Conservation (phyloP, 192 early-diverging fungal species). For the Endogone sp. region DNA sequence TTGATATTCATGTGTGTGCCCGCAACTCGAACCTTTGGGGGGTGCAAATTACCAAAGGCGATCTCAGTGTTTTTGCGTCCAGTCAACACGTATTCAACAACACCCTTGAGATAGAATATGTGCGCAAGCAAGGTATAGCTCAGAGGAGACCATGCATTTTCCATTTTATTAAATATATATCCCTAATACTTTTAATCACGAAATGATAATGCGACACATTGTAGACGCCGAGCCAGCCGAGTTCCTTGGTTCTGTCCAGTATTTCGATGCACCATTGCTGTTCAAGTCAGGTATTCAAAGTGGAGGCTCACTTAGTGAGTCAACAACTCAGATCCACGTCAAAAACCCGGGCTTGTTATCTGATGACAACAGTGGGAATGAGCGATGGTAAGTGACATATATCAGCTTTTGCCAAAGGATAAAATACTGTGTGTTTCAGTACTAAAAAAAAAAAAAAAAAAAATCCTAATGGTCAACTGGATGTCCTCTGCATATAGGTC, state of each 20-base stretch:
- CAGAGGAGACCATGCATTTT: no score
- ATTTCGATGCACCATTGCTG: conserved; percentile 25
- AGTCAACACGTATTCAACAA: conserved; percentile 16
- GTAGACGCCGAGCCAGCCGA: conserved; percentile 10
- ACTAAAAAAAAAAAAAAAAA: no score
- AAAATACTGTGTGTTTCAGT: no score
- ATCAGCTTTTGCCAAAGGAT: neutral
- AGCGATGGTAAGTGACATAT: conserved; percentile 34
- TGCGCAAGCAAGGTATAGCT: neutral
- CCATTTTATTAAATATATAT: no score
- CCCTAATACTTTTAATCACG: no score
- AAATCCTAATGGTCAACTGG: no score
- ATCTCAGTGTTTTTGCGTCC: conserved; percentile 64
- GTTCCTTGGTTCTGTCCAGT: conserved; percentile 29
- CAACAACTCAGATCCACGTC: conserved; percentile 27
- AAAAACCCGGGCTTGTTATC: conserved; percentile 20
- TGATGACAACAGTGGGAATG: conserved; percentile 27
- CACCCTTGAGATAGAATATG: neutral
- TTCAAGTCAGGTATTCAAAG: conserved; percentile 5
- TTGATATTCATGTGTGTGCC: conserved; percentile 55
- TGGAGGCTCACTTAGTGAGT: neutral
- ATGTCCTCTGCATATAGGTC: conserved; percentile 19
- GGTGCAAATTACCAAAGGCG: conserved; percentile 47
- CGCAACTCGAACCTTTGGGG: conserved; percentile 57
- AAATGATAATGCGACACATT: no score